Evolutionary conservation across 192 early-diverging fungal genomes (phyloP), one percentile per base, ranked within the genome.

Genomic region (Funneliformis mosseae): DNA sequence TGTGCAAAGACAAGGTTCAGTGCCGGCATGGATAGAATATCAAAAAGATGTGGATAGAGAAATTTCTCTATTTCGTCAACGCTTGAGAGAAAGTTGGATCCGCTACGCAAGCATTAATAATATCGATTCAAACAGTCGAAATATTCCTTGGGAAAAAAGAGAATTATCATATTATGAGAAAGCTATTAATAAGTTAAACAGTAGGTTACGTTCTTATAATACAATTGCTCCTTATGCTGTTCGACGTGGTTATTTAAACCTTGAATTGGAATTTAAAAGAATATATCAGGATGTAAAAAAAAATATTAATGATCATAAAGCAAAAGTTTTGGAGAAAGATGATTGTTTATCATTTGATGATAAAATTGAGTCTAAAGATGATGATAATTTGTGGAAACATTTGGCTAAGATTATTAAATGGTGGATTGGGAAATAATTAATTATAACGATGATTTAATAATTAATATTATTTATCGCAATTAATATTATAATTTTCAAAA

Each of bases 121-220:
- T 2, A 59, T 63, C 8, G n/a, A 28, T 23, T 23, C 41, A 23
- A 1, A 63, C 3, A 50, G 8, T 7, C 38, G 28, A 41, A 27
- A 77, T 63, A 43, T 18, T 42, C 25, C 21, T 42, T 83, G 61
- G 74, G 60, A 78, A 42, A 11, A 70, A n/a, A 33, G 10, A 3
- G 48, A 84, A 38, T n/a, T 4, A 18, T 23, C n/a, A 2, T 82
- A 72, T 73, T 81, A 78, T 46, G 18, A 77, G 9, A 61, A 72
- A 48, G 55, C 77, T n/a, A 33, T 79, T 27, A n/a, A 59, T 25
- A 67, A 27, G 3, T 16, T 84, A 39, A 82, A 82, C 48, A 62
- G 28, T 46, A 77, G 33, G 72, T 46, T 84, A n/a, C 33, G 76
- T 59, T 82, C 63, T 25, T 84, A 84, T 77, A 84, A 84, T 73